Conservation (phyloP, 106 monocot genomes). For the Agapanthus africanus region DNA sequence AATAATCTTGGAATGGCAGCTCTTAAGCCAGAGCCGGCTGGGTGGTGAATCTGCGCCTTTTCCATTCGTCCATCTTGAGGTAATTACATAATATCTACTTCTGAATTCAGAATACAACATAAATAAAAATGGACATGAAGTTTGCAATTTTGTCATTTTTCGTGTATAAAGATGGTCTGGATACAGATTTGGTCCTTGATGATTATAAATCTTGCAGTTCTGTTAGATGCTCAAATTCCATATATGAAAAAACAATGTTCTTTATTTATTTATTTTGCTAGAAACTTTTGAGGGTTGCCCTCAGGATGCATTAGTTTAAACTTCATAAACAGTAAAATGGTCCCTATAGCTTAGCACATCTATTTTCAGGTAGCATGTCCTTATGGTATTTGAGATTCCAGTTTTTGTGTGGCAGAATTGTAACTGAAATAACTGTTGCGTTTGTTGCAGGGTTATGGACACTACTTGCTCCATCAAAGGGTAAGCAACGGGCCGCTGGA, state of each 20-base stretch:
- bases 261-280: background rate
- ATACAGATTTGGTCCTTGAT: background rate
- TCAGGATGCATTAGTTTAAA: background rate
- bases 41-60: constrained; percentile 19
- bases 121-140: background rate
- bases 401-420: background rate
- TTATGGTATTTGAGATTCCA: background rate
- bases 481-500: background rate
- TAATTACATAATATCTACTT: background rate
- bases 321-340: no score
- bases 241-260: background rate
- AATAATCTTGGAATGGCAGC: constrained; percentile 14
- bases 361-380: background rate
- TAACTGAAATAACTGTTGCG: background rate
- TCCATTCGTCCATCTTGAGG: constrained; percentile 43
- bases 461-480: background rate
- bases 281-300: background rate
- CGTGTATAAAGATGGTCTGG: background rate
- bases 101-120: background rate
- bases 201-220: background rate
- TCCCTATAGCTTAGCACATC: background rate
- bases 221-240: background rate
- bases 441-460: constrained; percentile 9
- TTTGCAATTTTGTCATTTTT: background rate
- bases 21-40: constrained; percentile 29